Evolutionary conservation across 495 filamentous ascomycete species (phyloP), one percentile per base, ranked within the genome.

Genomic region (Extremus antarcticus): DNA sequence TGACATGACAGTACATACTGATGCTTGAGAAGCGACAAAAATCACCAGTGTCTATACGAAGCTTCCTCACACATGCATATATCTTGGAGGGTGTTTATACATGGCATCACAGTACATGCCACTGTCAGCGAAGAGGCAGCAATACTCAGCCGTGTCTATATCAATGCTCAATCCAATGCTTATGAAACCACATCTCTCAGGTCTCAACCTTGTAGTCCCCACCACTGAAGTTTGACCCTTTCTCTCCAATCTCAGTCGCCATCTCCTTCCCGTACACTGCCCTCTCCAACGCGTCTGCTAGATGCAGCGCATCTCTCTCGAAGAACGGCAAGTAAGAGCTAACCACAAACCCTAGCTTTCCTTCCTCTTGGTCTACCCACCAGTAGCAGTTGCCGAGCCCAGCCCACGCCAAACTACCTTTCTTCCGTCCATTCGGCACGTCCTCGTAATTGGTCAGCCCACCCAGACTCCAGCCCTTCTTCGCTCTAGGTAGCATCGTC

Each of bases 391-490:
- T 48, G 46, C 46, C 46, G 7, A 48, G 17, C 10, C 46, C 46
- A 25, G 46, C 9, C 46, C 46, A 48, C 10, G 7, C 17, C 46
- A 25, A 24, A 20, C 46, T 48, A 9, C 24, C 24, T 21, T 48
- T 48, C 9, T 20, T 48, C 20, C 46, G 46, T 10, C 46, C 46
- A 20, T 48, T 48, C 10, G 23, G 46, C 13, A 25, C 10, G 11
- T 13, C 19, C 21, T 48, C 46, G 24, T 23, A 4, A 21, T 48
- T 48, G 21, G 25, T 20, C 20, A 48, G 9, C 2, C 46, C 46
- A 7, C 21, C 46, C 9, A 48, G 46, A 48, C 46, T 48, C 46
- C 46, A 48, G 46, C 46, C 46, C 23, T 48, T 48, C 7, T 4
- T 23, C 10, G 25, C 21, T 10, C 46, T 21, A 10, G 46, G 46